A percentile compares a stretch with the other conserved stretches of the same genome.
Conservation (phyloP, 805 yeast genomes). For the Metschnikowia lachancei region DNA sequence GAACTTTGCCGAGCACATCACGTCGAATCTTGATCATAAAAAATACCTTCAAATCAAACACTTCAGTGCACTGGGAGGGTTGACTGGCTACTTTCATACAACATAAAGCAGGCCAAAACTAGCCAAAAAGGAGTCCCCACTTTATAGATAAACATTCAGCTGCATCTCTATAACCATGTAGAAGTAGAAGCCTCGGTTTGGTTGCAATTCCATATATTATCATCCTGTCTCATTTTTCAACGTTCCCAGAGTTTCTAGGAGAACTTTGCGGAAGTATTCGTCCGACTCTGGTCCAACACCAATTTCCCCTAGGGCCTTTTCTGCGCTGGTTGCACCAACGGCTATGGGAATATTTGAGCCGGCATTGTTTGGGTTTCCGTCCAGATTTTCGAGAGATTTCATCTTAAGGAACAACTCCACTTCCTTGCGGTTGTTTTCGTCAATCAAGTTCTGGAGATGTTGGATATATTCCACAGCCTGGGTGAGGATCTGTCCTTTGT, state of each 20-base stretch:
- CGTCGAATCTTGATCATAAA: too few relatives aligned
- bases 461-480: conserved; percentile 74
- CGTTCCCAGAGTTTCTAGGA: conserved; percentile 9
- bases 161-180: not conserved
- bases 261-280: conserved; percentile 22
- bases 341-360: conserved; percentile 40
- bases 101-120: too few relatives aligned
- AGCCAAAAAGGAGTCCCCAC: not conserved
- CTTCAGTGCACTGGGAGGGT: too few relatives aligned
- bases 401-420: conserved; percentile 65
- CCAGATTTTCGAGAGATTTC: conserved; percentile 47
- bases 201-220: not conserved
- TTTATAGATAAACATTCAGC: not conserved
- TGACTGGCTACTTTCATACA: too few relatives aligned
- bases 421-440: conserved; percentile 73
- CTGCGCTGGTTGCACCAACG: conserved; percentile 71
- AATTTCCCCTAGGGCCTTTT: conserved; percentile 65
- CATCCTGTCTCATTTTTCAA: not conserved
- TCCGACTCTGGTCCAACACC: conserved; percentile 81
- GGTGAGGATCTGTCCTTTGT: conserved; percentile 76
- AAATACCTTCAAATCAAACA: too few relatives aligned
- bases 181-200: not conserved
- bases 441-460: conserved; percentile 66
- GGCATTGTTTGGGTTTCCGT: conserved; percentile 6
- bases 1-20: too few relatives aligned